A percentile compares a stretch with the other conserved stretches of the same genome.
Conservation (phyloP, 495 filamentous ascomycete species). For the Hyaloscypha hepaticicola region DNA sequence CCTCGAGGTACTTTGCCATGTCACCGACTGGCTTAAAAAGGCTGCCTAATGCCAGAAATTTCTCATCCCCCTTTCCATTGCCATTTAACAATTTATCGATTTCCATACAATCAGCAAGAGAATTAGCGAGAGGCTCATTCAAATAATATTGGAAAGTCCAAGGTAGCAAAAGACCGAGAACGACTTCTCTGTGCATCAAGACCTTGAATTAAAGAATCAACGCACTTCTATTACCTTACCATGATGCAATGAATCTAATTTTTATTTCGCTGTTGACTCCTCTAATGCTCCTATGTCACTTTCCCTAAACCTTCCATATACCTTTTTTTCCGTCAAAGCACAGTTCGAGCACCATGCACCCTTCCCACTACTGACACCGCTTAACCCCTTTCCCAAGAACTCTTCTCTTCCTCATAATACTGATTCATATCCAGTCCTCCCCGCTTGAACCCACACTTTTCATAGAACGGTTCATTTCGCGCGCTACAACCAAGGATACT, state of each 20-base stretch:
- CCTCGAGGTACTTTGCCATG: too few species aligned
- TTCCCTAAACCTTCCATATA: too few species aligned
- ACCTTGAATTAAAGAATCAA: too few species aligned
- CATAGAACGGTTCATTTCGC: slow-evolving; percentile 91
- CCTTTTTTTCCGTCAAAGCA: too few species aligned
- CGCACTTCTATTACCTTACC: too few species aligned
- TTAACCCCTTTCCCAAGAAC: slow-evolving; percentile 31
- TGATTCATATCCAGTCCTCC: slow-evolving; percentile 94
- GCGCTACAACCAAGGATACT: slow-evolving; percentile 57
- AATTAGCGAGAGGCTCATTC: slow-evolving; percentile 94
- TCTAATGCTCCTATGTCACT: too few species aligned
- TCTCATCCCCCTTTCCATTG: slow-evolving; percentile 34
- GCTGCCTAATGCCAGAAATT: slow-evolving; percentile 78
- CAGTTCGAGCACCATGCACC: not conserved
- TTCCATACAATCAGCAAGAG: slow-evolving; percentile 67
- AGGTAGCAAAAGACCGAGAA: slow-evolving; percentile 65
- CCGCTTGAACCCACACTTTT: slow-evolving; percentile 92
- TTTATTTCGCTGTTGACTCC: too few species aligned
- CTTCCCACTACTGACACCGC: not conserved
- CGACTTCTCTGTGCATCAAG: slow-evolving; percentile 78
- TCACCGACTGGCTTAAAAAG: too few species aligned
- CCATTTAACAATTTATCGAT: slow-evolving; percentile 60
- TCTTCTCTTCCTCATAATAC: slow-evolving; percentile 65
- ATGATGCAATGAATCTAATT: too few species aligned
- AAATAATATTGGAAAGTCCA: slow-evolving; percentile 81